Percentiles rank a stretch among this genome's conserved stretches.
Conservation (phyloP, 2,329 filamentous ascomycete genomes). For the Claviceps citrina region DNA sequence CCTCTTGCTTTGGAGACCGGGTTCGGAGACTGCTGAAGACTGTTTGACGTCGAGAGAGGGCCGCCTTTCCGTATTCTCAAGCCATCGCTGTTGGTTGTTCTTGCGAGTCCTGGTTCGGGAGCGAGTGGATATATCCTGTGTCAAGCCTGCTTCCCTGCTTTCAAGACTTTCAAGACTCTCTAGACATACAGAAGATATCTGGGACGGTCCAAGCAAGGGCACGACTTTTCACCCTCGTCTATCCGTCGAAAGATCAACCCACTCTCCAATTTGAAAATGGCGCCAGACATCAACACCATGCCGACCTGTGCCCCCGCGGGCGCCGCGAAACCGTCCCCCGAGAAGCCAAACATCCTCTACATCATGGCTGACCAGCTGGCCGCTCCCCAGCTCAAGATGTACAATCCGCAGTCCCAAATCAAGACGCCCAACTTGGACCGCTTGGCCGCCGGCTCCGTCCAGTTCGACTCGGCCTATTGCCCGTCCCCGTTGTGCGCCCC, state of each 20-base stretch:
- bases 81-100: no score
- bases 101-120: no score
- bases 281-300: constrained; percentile 60
- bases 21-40: no score
- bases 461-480: constrained; percentile 90
- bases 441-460: constrained; percentile 65
- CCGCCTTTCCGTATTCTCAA: no score
- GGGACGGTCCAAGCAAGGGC: no score
- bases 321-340: constrained; percentile 10
- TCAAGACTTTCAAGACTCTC: no score
- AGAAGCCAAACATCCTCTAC: constrained; percentile 40
- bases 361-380: constrained; percentile 96
- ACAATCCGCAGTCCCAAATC: constrained; percentile 78
- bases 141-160: no score
- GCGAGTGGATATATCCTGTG: no score
- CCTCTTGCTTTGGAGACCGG: no score
- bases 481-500: constrained; percentile 85
- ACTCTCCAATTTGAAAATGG: constrained; percentile 42
- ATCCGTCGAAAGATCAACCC: not conserved
- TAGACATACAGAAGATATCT: no score
- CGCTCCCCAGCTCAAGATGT: constrained; percentile 79
- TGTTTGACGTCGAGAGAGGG: no score
- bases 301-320: constrained; percentile 34
- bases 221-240: not conserved
- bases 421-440: constrained; percentile 81